Percentiles rank a stretch among this genome's conserved stretches.
Conservation (phyloP, 148 eudicot genomes). For the Chenopodium album region DNA sequence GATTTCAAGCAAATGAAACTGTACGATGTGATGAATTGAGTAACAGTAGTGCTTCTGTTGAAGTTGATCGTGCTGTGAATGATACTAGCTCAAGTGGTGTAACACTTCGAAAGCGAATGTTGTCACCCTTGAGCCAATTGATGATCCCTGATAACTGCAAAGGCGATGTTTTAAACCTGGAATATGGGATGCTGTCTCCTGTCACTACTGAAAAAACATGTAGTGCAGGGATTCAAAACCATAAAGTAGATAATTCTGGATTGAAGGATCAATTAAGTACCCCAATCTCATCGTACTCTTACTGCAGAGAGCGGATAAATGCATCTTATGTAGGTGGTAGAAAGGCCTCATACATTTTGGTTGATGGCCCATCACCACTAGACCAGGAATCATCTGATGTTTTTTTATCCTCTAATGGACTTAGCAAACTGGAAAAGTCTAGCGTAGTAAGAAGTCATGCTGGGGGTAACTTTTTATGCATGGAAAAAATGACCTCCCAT, state of each 20-base stretch:
- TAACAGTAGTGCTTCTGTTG: constrained; percentile 31
- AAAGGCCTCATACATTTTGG: constrained; percentile 30
- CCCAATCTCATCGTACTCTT: constrained; percentile 33
- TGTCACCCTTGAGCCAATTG: constrained; percentile 55
- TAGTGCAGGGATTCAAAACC: constrained; percentile 36
- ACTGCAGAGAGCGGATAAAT: constrained; percentile 34
- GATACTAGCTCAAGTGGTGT: constrained; percentile 34
- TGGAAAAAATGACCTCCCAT: constrained; percentile 27
- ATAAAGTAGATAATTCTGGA: constrained; percentile 43
- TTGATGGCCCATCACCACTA: constrained; percentile 58
- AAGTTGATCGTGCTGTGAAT: constrained; percentile 17
- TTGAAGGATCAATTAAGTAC: constrained; percentile 24
- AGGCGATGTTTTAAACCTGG: constrained; percentile 45
- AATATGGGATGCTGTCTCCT: constrained; percentile 20
- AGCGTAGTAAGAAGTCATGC: constrained; percentile 24
- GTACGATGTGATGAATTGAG: constrained; percentile 14
- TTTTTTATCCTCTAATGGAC: constrained; percentile 34
- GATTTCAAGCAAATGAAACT: constrained; percentile 45
- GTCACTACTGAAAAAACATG: constrained; percentile 8
- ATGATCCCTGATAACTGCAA: constrained; percentile 34
- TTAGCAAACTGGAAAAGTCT: constrained; percentile 24
- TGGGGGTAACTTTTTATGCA: constrained; percentile 29
- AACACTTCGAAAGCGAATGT: constrained; percentile 44
- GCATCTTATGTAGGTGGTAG: constrained; percentile 21
- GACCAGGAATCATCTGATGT: constrained; percentile 30